Evolutionary conservation across 169 alveolate genomes (phyloP).

Genomic region (Plasmodium cynomolgi): DNA sequence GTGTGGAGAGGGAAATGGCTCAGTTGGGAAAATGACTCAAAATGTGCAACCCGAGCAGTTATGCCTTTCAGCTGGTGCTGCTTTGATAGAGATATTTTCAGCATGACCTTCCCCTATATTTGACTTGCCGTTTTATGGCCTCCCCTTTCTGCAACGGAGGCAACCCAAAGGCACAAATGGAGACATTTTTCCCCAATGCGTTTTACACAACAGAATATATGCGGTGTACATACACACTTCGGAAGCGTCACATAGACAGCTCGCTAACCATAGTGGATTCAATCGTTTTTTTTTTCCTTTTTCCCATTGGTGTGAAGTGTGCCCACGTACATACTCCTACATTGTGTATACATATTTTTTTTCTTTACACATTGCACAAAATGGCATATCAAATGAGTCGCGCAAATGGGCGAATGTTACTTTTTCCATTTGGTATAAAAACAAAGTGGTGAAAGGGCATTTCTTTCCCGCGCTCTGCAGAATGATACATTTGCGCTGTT

Average conservation of each 20-base stretch:
- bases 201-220: neutral
- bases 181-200: neutral
- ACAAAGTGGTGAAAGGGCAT: neutral
- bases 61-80: neutral
- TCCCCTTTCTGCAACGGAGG: neutral
- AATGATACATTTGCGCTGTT: neutral
- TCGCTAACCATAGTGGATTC: neutral
- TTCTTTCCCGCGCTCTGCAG: neutral
- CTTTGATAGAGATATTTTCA: neutral
- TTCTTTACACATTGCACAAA: neutral
- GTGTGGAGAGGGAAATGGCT: neutral
- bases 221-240: neutral
- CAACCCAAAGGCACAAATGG: neutral
- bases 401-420: neutral
- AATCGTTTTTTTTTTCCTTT: neutral
- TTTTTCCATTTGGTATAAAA: neutral
- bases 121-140: neutral
- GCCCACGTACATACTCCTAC: neutral
- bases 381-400: neutral
- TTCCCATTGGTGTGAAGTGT: neutral
- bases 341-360: neutral
- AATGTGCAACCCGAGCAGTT: neutral
- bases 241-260: neutral
- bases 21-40: neutral
- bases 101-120: neutral